Base-by-base conservation (phyloP, 208 protist genomes). In the Leishmania braziliensis region DNA sequence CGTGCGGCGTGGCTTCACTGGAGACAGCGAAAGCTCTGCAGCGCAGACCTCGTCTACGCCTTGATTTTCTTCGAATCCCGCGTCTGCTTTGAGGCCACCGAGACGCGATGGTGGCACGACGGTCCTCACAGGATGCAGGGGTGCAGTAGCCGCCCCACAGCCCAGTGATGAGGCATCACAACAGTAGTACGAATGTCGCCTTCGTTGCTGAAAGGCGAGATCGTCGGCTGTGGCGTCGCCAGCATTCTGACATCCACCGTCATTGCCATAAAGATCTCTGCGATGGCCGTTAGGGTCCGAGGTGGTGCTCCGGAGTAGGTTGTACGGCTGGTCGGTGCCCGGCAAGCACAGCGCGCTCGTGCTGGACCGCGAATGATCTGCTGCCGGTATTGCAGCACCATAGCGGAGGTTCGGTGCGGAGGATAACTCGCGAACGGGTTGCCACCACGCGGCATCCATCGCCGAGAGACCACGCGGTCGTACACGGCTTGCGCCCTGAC, bases 391-490 rank as follows among this genome's bases (percentile, higher is more conserved):
- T 68, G 62, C 5, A 39, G 29, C 0, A 18, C 29, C 62, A 29
- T 68, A 16, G 62, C 14, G 62, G 29, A 68, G 62, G 29, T 68
- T 68, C 62, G 62, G 62, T 4, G 62, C 62, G 12, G 29, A 68
- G 62, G 62, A 33, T 20, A 68, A 36, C 79, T 79, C 80, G 5
- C 29, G 83, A 76, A 79, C 56, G 2, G 86, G 84, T 58, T 76
- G 54, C 56, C 85, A 85, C 87, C 85, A 91, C 8, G 80, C 66
- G 8, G 86, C 50, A 72, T 94, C 91, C 83, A 88, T 92, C 43
- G 88, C 91, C 6, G 84, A 84, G 48, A 81, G 77, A 51, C 91
- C 88, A 48, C 91, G 86, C 50, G 79, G 84, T 16, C 89, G 91
- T 79, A 94, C 88, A 73, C 91, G 91, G 39, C 62, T 68, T 29